Evolutionary conservation across 768 basidiomycete genomes (phyloP).

Genomic region (Mrakia hoshinonis): DNA sequence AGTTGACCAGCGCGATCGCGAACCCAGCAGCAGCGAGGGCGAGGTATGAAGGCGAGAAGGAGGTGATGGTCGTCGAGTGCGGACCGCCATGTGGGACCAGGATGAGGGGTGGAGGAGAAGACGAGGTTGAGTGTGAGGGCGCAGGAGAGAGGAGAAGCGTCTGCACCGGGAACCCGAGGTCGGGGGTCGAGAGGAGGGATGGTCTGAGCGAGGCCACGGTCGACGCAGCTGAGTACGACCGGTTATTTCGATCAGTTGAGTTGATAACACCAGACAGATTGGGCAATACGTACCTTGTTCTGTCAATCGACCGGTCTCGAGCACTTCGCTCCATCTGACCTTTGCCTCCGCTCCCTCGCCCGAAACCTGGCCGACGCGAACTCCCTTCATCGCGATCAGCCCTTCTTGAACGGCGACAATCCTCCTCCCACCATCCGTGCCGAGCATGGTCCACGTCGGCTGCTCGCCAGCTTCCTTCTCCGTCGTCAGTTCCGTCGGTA

Average conservation of each 20-base stretch:
- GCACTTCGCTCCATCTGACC: conserved; percentile 40
- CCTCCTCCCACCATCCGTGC: conserved; percentile 30
- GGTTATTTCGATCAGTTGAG: not conserved
- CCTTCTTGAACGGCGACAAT: conserved; percentile 26
- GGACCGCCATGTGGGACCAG: conserved; percentile 59
- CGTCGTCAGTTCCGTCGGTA: not conserved
- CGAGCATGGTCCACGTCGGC: conserved; percentile 26
- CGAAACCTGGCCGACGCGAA: conserved; percentile 47
- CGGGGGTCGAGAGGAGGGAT: conserved; percentile 49
- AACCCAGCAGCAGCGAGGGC: conserved; percentile 46
- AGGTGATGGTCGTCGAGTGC: conserved; percentile 48
- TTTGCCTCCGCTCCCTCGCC: conserved; percentile 29
- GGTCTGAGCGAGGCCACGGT: conserved; percentile 45
- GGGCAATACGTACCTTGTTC: conserved; percentile 42
- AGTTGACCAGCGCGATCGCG: conserved; percentile 56
- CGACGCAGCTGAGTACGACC: conserved; percentile 43
- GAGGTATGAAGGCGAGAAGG: conserved; percentile 46
- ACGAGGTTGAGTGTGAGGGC: not conserved
- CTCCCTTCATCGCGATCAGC: conserved; percentile 43
- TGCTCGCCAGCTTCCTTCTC: not conserved
- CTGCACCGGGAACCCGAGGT: conserved; percentile 52
- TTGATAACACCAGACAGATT: not conserved
- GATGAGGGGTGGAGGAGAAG: conserved; percentile 42
- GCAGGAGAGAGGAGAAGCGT: conserved; percentile 27
- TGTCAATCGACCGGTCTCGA: conserved; percentile 46